Base-by-base conservation (phyloP, 2,329 filamentous ascomycete species). In the Pseudomassariella vexata region DNA sequence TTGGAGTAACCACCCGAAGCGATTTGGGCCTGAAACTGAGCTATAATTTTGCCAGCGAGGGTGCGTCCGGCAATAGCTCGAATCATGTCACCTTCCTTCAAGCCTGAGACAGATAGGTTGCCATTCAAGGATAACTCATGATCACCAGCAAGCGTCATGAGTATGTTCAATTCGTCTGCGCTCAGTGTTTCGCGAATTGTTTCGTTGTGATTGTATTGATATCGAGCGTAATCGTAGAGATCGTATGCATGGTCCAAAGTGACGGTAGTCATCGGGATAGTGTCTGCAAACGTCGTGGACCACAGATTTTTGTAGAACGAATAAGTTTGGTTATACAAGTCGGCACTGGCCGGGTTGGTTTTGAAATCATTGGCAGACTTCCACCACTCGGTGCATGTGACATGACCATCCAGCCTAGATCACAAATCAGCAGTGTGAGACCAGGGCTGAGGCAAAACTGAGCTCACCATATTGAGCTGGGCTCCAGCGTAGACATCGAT, bases 101-200 rank as follows among this genome's bases (percentile, higher is more conserved):
- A 31, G 1, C 63, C 60, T 34, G 79, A 79, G 50, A 74, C 78
- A 9, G 76, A 71, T 6, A 82, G 68, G 48, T 80, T 76, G 17
- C 55, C 63, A 41, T 68, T 65, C 25, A 61, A 53, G 32, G 56
- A 49, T 50, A 70, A 82, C 59, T 92, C 79, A 51, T 88, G 76
- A 12, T 59, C 59, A 40, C 79, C 71, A 30, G 88, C 87, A 15
- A 89, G 70, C 5, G 60, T 63, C 36, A 66, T 65, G 21, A 90
- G 68, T 38, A 74, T 63, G 29, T 52, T 48, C 21, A 83, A 62
- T 14, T 69, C 64, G 9, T 56, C 57, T 9, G 48, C 41, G 24
- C 44, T 30, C 3, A 84, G 49, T 3, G 45, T 45, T 1, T 49
- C 40, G 17, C 51, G 49, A 6, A 68, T 55, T 1, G 64, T 64